Base-by-base conservation (phyloP, 139 green algal genomes). In the Picochlorum sp. region DNA sequence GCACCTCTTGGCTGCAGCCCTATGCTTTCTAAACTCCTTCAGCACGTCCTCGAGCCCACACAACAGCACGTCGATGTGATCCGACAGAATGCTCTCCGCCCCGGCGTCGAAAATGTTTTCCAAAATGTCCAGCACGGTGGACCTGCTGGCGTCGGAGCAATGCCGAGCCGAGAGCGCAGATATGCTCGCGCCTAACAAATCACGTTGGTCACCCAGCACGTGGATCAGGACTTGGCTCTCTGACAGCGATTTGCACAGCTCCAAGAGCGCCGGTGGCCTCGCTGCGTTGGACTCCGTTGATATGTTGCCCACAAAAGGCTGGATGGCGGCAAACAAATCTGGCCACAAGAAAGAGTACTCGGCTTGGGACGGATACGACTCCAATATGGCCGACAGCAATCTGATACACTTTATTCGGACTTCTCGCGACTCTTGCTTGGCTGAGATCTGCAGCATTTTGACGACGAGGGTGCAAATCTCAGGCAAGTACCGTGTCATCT, bases 401-500 rank as follows among this genome's bases (percentile, higher is more conserved):
- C 77, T 74, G 58, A 94, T 54, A 47, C 60, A 70, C 5, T 62
- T 57, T 7, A 38, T 56, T 15, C 84, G 70, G 20, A 88, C 21
- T 64, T 81, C 23, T 74, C 69, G 11, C 28, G 69, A 65, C 57
- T 24, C 45, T 69, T 56, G 20, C 31, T 31, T 6, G 8, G 52
- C 52, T 7, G 68, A 74, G 4, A 54, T 49, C 34, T 82, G 49
- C 8, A 90, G 68, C 60, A 88, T 64, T 4, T 57, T 44, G 26
- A 91, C 41, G 2, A 79, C 72, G 50, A 95, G 68, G 14, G 86
- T 75, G 24, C 80, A 59, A 45, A 95, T 69, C 18, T 75, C 54
- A 0, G 86, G 86, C 57, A 95, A 75, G 65, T 87, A 86, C 26
- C 77, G 70, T 71, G 79, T 61, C 50, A 92, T 60, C 21, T 65